Base-by-base conservation (phyloP, 495 filamentous ascomycete genomes). In the Aspergillus mulundensis region DNA sequence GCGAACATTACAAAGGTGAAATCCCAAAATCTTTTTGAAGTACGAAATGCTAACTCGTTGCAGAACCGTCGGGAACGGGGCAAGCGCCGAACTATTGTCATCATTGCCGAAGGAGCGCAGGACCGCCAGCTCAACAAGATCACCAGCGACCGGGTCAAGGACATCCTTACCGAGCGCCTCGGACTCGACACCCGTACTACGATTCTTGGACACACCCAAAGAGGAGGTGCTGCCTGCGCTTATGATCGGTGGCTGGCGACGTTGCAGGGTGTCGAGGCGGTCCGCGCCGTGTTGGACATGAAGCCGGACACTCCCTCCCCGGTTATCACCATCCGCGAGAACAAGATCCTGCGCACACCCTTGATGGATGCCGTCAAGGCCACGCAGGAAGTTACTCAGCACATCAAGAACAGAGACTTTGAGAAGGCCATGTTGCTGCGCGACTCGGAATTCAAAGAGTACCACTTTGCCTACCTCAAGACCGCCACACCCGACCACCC, bases 31-130 rank as follows among this genome's bases (percentile, higher is more conserved):
- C 25, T 8, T 28, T 8, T 4, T 28, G 3, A 8, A 28, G 25
- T 28, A n/a, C n/a, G 3, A 28, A 28, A 28, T 3, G 25, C 25
- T 28, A 28, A 28, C 8, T 28, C 25, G 25, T 15, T 20, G 32
- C 43, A 96, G 90, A 95, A 99, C 74, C 89, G 95, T 53, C 67
- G 63, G 34, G 78, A 85, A 55, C 79, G 90, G 61, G 95, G 95
- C 49, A 97, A 97, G 78, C 82, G 95, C 57, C 93, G 96, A 74
- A 97, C 95, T 1, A 97, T 97, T 57, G 92, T 99, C 59, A 97
- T 99, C 58, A 86, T 99, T 47, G 93, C 94, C 36, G 94, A 99
- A 70, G 94, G 94, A 60, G 94, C 94, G 23, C 86, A 91, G 46
- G 95, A 99, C 68, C 81, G 78, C 47, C 72, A 95, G 15, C 84